Percentiles rank a stretch among this genome's conserved stretches.
Conservation (phyloP, 345 rosid species). For the Hibiscus syriacus region DNA sequence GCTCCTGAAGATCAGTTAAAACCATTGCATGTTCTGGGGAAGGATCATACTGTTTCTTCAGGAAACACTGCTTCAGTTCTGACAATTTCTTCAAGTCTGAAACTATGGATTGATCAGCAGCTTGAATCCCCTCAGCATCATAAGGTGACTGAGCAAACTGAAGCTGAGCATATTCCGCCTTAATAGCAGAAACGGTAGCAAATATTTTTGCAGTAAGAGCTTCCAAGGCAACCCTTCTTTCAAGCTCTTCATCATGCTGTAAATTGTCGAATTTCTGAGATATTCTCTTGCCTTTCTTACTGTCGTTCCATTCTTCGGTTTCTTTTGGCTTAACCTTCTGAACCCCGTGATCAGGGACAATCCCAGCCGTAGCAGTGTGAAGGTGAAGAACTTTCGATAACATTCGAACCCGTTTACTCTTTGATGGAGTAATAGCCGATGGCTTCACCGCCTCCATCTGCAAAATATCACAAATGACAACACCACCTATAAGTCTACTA, state of each 20-base stretch:
- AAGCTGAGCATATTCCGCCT: constrained; percentile 72
- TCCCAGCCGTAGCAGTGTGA: constrained; percentile 41
- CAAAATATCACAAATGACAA: constrained; percentile 11
- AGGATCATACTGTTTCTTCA: constrained; percentile 66
- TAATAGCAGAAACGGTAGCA: constrained; percentile 61
- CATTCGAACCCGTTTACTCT: constrained; percentile 57
- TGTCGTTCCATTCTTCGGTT: constrained; percentile 24
- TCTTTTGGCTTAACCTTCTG: constrained; percentile 36
- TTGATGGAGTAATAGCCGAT: constrained; percentile 42
- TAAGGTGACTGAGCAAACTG: constrained; percentile 85
- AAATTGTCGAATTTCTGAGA: constrained; percentile 42
- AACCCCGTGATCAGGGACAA: constrained; percentile 51
- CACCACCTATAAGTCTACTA: not conserved
- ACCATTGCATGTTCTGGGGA: constrained; percentile 45
- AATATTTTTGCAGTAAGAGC: constrained; percentile 68
- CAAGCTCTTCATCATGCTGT: constrained; percentile 28
- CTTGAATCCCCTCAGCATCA: constrained; percentile 63
- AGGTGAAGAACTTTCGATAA: constrained; percentile 64
- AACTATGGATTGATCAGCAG: constrained; percentile 53
- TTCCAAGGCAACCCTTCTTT: constrained; percentile 39
- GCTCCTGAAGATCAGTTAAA: constrained; percentile 73
- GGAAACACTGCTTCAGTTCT: constrained; percentile 65
- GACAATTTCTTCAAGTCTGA: constrained; percentile 64
- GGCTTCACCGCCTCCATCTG: constrained; percentile 78
- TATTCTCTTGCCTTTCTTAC: constrained; percentile 19